phyloP scores from a whole-genome alignment of 257 asterid genomes.

The Apocynum venetum region DNA sequence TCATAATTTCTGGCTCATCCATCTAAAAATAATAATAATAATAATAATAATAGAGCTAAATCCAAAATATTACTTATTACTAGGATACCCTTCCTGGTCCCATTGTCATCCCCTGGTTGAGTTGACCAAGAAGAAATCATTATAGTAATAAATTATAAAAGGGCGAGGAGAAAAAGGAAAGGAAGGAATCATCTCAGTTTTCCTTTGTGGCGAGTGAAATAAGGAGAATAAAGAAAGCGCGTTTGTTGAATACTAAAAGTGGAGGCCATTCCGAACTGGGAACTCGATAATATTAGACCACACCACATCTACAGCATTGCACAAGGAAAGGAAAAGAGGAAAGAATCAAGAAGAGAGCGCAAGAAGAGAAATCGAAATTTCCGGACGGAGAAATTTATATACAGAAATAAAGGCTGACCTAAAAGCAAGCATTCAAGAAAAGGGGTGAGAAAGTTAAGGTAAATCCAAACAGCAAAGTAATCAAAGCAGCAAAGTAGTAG shows the following conservation, averaged over 20 bases:
- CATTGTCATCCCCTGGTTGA: background rate
- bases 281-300: constrained; percentile 1
- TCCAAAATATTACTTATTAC: no score
- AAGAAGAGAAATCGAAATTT: constrained; percentile 6
- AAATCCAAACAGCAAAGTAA: background rate
- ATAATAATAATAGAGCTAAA: no score
- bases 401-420: constrained; percentile 6
- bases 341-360: background rate
- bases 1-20: no score
- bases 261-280: constrained; percentile 10
- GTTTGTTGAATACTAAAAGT: background rate
- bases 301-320: constrained; percentile 1
- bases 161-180: background rate
- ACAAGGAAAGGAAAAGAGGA: background rate
- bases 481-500: background rate
- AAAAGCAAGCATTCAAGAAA: constrained; percentile 1
- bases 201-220: background rate
- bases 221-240: background rate
- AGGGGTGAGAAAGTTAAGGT: background rate
- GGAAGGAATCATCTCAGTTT: background rate
- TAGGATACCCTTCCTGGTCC: background rate
- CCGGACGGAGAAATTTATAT: background rate
- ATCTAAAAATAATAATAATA: no score
- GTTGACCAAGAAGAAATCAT: background rate
- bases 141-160: no score